Evolutionary conservation across 2,329 filamentous ascomycete genomes (phyloP).

Genomic region (Fusarium hainanense): DNA sequence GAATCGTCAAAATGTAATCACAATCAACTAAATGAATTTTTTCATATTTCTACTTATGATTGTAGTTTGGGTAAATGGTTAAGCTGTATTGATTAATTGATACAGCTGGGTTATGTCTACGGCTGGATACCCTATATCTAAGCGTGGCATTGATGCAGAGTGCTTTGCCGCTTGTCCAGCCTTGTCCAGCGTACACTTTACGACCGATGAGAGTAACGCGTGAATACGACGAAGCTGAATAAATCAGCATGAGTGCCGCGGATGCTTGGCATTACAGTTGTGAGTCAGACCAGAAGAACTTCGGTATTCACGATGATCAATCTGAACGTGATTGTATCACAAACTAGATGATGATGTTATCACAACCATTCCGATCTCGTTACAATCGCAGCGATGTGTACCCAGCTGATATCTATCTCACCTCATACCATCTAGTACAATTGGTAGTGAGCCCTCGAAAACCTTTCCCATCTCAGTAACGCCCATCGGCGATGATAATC

Average conservation of each 20-base stretch:
- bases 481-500: background rate
- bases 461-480: background rate
- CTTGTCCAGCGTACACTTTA: too few species aligned
- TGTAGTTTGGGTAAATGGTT: accelerated
- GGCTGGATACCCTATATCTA: too few species aligned
- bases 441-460: background rate
- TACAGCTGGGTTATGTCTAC: too few species aligned
- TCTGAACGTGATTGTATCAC: too few species aligned
- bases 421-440: background rate
- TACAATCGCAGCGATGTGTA: background rate
- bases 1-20: too few species aligned
- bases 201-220: too few species aligned
- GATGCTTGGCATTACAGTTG: accelerated
- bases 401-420: background rate
- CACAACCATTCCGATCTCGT: background rate
- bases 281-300: background rate
- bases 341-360: background rate
- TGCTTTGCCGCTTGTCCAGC: too few species aligned
- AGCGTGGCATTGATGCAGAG: background rate
- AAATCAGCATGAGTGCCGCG: accelerated
- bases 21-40: too few species aligned
- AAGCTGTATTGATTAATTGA: accelerated
- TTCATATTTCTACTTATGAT: too few species aligned
- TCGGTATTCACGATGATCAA: background rate
- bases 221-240: background rate